Evolutionary conservation across 139 green algal species (phyloP), one percentile per base, ranked within the genome.

Genomic region (Asterochloris sp.): DNA sequence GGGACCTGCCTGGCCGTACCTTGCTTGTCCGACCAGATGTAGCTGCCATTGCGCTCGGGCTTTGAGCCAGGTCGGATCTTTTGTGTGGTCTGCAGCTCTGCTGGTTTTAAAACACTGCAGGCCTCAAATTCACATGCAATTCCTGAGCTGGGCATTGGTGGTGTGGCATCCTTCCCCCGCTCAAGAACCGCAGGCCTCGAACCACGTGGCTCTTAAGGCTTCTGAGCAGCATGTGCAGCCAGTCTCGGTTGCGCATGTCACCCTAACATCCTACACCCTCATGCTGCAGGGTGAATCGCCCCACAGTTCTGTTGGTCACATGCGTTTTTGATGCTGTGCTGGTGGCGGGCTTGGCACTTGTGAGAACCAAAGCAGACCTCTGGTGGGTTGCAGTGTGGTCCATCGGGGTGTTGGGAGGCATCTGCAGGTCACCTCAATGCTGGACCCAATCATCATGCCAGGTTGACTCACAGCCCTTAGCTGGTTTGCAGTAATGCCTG

Each of bases 201-300:
- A n/a, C 13, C 2, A 14, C 2, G 27, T 75, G 12, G 69, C 24
- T 26, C 24, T 0, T 10, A 54, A 54, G 38, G 38, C 6, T 6
- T 54, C 38, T 54, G 38, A 54, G 38, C 38, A 54, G 4, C 38
- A 54, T 54, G 38, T 54, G 38, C 38, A 54, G 38, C 38, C 6
- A 54, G n/a, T 14, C 54, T 26, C n/a, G 11, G 28, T 75, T n/a
- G 28, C 6, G 24, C 28, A 75, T 1, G 14, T 6, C 24, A 28
- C 24, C 69, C 23, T n/a, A n/a, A 27, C 4, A 71, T 2, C 17
- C 21, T 26, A 26, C 4, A 71, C 21, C 29, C 38, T 29, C 12
- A 8, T 71, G 16, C 24, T 73, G 71, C 86, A 90, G 86, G 82
- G 68, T 75, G 62, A 87, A 88, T 64, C 74, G 88, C 15, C 80